Evolutionary conservation across 2,329 filamentous ascomycete genomes (phyloP), one percentile per base, ranked within the genome.

Genomic region (Pochonia chlamydosporia): DNA sequence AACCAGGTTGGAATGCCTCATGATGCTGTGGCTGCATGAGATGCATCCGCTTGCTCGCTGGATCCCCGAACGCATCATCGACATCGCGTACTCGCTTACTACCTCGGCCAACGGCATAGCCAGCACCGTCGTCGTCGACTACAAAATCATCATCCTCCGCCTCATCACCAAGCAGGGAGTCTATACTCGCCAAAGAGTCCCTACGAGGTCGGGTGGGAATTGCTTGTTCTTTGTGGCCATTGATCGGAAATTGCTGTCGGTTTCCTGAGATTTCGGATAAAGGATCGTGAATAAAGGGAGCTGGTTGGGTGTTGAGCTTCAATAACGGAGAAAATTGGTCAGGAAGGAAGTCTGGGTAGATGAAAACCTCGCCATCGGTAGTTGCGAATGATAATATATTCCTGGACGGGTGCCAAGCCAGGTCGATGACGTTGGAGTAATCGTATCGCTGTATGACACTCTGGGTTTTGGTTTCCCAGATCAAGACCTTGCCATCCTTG

Each of bases 301-400:
- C 87, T 5, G 87, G 82, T 57, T 96, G 89, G 4, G 66, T 70
- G 1, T 73, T 67, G 41, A 85, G 68, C 52, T 76, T 76, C 35
- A 87, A 66, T 23, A 84, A 62, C 16, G 73, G 65, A 2, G 71
- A 64, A 57, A 78, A 80, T 55, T 85, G 79, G 21, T 76, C 71
- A 2, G 78, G 70, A 3, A 87, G 68, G 55, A 85, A 82, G 46
- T 88, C 80, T 10, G 84, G 82, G 61, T 91, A 87, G 47, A 97
- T 97, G 63, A 89, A 97, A 11, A 97, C 81, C 64, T 96, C 90
- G 52, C 95, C 93, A 49, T 96, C 88, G 2, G 85, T 87, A 31
- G 89, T 97, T 1, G 92, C 95, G 59, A 97, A 96, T 0, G 91
- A 95, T 1, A 93, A 69, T 3, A 92, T 80, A 57, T 99, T 99